Evolutionary conservation across 2,329 filamentous ascomycete species (phyloP), one percentile per base, ranked within the genome.

Genomic region (Colletotrichum salicis): DNA sequence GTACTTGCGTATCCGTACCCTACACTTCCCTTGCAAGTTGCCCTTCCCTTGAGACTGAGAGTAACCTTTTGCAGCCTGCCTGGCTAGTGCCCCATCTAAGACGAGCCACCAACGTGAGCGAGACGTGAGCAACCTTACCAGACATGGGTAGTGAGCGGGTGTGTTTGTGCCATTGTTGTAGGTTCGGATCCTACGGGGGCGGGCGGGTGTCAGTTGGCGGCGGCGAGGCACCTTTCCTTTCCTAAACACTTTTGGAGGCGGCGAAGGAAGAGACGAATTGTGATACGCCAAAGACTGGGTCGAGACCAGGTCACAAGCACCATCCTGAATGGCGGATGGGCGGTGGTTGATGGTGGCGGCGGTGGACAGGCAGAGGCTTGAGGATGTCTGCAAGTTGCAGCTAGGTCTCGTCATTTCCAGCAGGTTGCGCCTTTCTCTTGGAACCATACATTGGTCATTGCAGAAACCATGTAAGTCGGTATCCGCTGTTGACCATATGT

Each of bases 281-380:
- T 60, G 67, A 65, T 55, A 48, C 61, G 60, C 54, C 67, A 58
- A 48, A 45, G 24, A 15, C 41, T 48, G 51, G 29, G 58, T 57
- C 35, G 65, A 45, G 59, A 64, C 58, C 13, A 55, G 64, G 69
- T 71, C 69, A 69, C 69, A 71, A 71, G 69, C 59, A 62, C 59
- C 29, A 7, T 37, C 22, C n/a, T 41, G 33, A 45, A 54, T 35
- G 27, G 35, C 24, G 52, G 41, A 61, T 19, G 19, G 35, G 37
- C 35, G 52, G 66, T 57, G 65, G 69, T 35, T 29, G 22, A 24
- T 13, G 31, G 60, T 37, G 60, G 60, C 59, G 59, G 45, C 12
- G 13, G 51, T 54, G 51, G 51, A 27, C 51, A 54, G 51, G 51
- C 22, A 54, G 51, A 24, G 51, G 24, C 41, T 54, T 54, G 48